Conservation (phyloP, 129 eudicot genomes). For the Tanacetum coccineum region DNA sequence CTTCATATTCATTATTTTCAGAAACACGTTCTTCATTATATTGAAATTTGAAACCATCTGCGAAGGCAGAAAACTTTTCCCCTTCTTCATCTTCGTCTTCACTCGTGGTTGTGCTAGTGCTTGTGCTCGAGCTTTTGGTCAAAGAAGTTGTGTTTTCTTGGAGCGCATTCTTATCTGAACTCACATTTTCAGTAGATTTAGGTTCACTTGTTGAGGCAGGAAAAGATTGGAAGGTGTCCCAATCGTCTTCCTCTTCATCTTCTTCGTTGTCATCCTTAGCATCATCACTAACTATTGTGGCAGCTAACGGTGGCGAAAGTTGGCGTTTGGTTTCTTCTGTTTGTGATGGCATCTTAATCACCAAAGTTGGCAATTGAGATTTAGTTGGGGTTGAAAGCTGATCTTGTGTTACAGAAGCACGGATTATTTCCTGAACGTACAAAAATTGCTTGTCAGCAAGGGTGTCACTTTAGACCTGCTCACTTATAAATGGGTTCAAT, state of each 20-base stretch:
- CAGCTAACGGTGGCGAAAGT: conserved; percentile 25
- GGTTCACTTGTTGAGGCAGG: conserved; percentile 61
- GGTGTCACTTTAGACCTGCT: too few relatives aligned
- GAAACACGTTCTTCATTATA: conserved; percentile 14
- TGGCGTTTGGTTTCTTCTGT: conserved; percentile 40
- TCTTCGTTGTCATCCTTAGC: conserved; percentile 31
- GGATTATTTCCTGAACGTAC: conserved; percentile 65
- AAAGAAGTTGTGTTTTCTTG: conserved; percentile 24
- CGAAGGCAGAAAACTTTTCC: conserved; percentile 22
- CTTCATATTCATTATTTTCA: conserved; percentile 9
- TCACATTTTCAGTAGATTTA: conserved; percentile 16
- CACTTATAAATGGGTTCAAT: too few relatives aligned
- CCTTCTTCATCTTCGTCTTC: conserved; percentile 13
- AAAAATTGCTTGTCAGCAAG: conserved; percentile 20
- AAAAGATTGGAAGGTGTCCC: conserved; percentile 90
- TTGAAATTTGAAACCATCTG: conserved; percentile 21
- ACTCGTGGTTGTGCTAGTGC: not conserved
- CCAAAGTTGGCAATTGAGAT: conserved; percentile 46
- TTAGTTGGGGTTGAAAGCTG: conserved; percentile 42
- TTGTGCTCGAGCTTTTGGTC: conserved; percentile 15
- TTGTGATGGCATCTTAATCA: conserved; percentile 72
- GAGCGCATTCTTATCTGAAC: conserved; percentile 15
- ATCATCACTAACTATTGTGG: conserved; percentile 23
- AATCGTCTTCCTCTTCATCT: conserved; percentile 44
- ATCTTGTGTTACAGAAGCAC: conserved; percentile 87